Evolutionary conservation across 1,284 basidiomycete genomes (phyloP).

Genomic region (Ganoderma meredithae): DNA sequence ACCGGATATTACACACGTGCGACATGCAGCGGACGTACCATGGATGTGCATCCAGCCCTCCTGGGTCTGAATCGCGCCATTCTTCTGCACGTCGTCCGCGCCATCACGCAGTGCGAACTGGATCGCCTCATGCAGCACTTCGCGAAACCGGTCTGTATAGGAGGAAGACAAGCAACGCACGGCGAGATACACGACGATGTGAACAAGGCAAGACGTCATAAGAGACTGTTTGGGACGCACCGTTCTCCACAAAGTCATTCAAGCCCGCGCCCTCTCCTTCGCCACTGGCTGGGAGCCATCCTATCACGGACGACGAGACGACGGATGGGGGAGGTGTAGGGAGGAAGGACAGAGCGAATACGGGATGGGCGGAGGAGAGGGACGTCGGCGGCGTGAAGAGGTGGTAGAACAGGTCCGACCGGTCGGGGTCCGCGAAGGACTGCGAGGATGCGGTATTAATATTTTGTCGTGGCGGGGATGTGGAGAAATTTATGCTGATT

Average conservation of each 20-base stretch:
- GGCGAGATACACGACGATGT: not conserved
- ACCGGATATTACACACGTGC: not conserved
- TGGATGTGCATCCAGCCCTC: conserved; percentile 87
- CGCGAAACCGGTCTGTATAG: conserved; percentile 60
- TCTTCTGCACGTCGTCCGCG: conserved; percentile 70
- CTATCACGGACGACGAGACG: conserved; percentile 63
- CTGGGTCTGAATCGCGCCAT: conserved; percentile 68
- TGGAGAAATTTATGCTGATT: not conserved
- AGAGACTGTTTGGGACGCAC: conserved; percentile 45
- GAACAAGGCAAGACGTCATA: conserved; percentile 33
- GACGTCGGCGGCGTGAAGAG: conserved; percentile 60
- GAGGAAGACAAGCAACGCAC: conserved; percentile 3
- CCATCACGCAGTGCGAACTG: conserved; percentile 59
- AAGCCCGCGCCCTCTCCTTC: conserved; percentile 56
- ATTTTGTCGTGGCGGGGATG: not conserved
- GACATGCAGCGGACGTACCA: conserved; percentile 50
- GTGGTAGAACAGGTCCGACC: conserved; percentile 76
- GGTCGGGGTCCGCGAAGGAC: conserved; percentile 56
- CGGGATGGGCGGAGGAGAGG: conserved; percentile 51
- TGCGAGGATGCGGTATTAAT: conserved; percentile 4
- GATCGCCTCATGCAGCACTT: conserved; percentile 66
- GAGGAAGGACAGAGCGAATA: conserved; percentile 72
- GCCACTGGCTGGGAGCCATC: conserved; percentile 70
- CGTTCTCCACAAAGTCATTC: conserved; percentile 73
- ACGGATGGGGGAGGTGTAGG: conserved; percentile 48